These are phyloP conservation scores for Rutstroemia sp. DNA, from an alignment of 2,329 filamentous ascomycete species.

Conservation along the genomic window DNA sequence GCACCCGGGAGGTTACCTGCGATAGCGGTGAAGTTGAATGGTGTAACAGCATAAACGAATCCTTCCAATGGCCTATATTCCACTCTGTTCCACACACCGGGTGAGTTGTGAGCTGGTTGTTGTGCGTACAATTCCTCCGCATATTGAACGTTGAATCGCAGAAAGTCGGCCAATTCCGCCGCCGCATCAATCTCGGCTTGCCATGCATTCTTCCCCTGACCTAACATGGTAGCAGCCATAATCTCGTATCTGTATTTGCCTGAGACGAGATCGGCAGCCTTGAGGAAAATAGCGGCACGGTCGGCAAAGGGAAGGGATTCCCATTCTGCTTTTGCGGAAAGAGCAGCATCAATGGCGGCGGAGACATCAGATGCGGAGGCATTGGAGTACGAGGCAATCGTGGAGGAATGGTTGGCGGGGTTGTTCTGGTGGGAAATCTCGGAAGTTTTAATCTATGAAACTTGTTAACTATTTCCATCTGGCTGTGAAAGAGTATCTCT, in stretches of 20 bases:
- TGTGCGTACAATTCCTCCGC: conserved; percentile 83
- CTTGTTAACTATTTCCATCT: conserved; percentile 1
- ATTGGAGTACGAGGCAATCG: conserved; percentile 77
- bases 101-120: conserved; percentile 76
- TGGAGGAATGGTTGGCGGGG: conserved; percentile 69
- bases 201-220: conserved; percentile 97
- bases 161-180: conserved; percentile 85
- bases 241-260: conserved; percentile 93
- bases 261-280: conserved; percentile 84
- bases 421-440: conserved; percentile 66
- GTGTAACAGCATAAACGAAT: conserved; percentile 88
- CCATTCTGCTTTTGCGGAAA: conserved; percentile 66
- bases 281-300: conserved; percentile 86
- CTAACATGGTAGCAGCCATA: conserved; percentile 92
- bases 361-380: conserved; percentile 71
- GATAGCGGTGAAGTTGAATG: conserved; percentile 97
- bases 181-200: conserved; percentile 96
- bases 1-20: conserved; percentile 77
- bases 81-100: conserved; percentile 84
- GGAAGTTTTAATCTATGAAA: conserved; percentile 55
- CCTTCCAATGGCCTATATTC: conserved; percentile 88
- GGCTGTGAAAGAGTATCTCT: neutral
- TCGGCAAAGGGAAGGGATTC: conserved; percentile 82
- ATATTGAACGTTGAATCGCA: conserved; percentile 90
- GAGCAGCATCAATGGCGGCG: conserved; percentile 27